Evolutionary conservation across 2,329 filamentous ascomycete species (phyloP).

Genomic region (Plenodomus biglobosus): DNA sequence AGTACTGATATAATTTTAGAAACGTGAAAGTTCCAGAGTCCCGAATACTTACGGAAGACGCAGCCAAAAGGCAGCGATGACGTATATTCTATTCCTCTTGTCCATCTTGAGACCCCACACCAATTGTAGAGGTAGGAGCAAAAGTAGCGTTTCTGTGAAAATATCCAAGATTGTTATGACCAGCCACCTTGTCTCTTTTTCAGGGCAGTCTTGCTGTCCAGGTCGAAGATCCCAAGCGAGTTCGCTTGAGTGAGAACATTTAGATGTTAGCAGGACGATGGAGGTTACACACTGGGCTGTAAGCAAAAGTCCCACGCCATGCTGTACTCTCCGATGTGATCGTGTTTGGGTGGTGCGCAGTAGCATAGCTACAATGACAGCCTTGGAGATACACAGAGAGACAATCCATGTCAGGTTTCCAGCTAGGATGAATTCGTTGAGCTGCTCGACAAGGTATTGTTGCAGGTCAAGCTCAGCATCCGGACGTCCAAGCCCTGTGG

Average conservation of each 20-base stretch:
- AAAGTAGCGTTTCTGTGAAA: constrained; percentile 11
- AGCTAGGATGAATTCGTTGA: constrained; percentile 5
- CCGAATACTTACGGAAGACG: constrained; percentile 14
- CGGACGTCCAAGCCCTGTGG: constrained; percentile 7
- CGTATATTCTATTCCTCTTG: constrained; percentile 13
- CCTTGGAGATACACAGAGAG: constrained; percentile 17
- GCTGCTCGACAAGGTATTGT: not conserved
- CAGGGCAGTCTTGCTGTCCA: not conserved
- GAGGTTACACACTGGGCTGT: constrained; percentile 13
- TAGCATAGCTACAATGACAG: constrained; percentile 14
- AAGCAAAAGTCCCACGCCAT: constrained; percentile 7
- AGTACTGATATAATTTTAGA: constrained; percentile 1
- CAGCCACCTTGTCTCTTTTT: constrained; percentile 12
- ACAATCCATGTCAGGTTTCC: constrained; percentile 17
- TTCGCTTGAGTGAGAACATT: constrained; percentile 4
- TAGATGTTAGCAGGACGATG: constrained; percentile 11
- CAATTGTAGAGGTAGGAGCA: constrained; percentile 17
- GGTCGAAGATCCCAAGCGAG: constrained; percentile 4
- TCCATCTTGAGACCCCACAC: constrained; percentile 20
- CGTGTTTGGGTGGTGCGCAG: constrained; percentile 12
- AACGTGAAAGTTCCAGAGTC: not conserved
- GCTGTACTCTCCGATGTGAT: constrained; percentile 11
- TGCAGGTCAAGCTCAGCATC: not conserved
- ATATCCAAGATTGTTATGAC: constrained; percentile 12
- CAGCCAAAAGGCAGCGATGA: constrained; percentile 21